Base-by-base conservation (phyloP, 306 rosid genomes). In the Sindora glabra region DNA sequence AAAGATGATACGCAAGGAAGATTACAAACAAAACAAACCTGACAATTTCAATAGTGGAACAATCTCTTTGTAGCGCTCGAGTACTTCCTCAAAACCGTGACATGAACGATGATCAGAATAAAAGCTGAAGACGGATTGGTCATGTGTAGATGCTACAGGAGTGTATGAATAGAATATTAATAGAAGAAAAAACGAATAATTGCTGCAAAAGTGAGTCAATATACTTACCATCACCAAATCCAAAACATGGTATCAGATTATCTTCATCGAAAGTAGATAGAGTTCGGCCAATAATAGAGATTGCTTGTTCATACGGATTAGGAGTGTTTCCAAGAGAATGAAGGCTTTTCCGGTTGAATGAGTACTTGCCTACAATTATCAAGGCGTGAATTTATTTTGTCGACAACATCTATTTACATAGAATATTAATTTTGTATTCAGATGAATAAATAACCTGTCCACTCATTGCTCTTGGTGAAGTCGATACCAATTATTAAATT, bases 261-360 rank as follows among this genome's bases (percentile, higher is more conserved):
- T 92, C 99, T 74, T 92, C 99, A 74, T 92, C 99, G 10, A 89
- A 92, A 63, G 95, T 78, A 63, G 89, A 88, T 48, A 92, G 78
- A 5, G 96, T 92, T 8, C 41, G 92, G 4, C 99, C 95, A 64
- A 92, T 74, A 24, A 92, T 92, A 46, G 96, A 83, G 60, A 92
- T 92, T 58, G 99, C 96, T 63, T 92, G 95, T 74, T 92, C 99
- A 46, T 92, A 92, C n/a, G 99, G 99, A 74, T 92, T 92, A 60
- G 86, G 85, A 48, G 22, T 63, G 66, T 72, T 83, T 59, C 89
- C 78, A 4, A 80, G 64, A 36, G 77, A 75, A 74, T 92, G 99
- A 66, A 86, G 94, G 71, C 96, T 92, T 77, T 59, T 86, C 72
- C 99, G 79, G 50, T 81, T 68, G 71, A 83, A 92, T 16, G 95